Conservation (phyloP, 192 early-diverging fungal species). For the Coemansia erecta region DNA sequence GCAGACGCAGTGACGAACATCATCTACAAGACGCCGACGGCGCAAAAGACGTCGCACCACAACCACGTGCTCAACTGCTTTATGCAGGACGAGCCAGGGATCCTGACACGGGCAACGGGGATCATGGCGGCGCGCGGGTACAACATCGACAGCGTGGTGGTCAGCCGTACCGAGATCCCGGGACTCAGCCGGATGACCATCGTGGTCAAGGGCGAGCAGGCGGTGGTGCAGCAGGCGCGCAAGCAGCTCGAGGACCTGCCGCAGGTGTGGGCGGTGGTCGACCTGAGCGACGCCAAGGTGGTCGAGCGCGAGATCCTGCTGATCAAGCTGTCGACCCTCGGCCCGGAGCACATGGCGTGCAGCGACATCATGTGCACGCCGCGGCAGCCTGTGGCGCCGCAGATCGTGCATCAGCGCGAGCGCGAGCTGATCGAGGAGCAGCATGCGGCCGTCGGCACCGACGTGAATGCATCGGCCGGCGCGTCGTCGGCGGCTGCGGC, state of each 20-base stretch:
- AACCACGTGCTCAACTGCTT: constrained; percentile 89
- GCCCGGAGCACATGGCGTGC: constrained; percentile 55
- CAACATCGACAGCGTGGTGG: constrained; percentile 97
- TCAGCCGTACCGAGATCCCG: constrained; percentile 91
- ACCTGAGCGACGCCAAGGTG: constrained; percentile 83
- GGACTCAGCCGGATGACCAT: constrained; percentile 95
- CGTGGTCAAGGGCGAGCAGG: constrained; percentile 81
- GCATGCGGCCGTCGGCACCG: constrained; percentile 15
- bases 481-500: too few species aligned
- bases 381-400: constrained; percentile 34
- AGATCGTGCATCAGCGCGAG: constrained; percentile 30
- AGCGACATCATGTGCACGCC: constrained; percentile 44
- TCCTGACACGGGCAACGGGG: constrained; percentile 73
- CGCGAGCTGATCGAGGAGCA: constrained; percentile 26
- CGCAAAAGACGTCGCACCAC: constrained; percentile 46
- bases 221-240: constrained; percentile 84
- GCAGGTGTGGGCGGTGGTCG: constrained; percentile 95
- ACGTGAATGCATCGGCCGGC: constrained; percentile 3
- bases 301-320: constrained; percentile 93
- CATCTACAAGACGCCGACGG: constrained; percentile 52
- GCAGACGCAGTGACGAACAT: constrained; percentile 48
- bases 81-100: constrained; percentile 85
- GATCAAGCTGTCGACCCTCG: constrained; percentile 88
- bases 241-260: constrained; percentile 92
- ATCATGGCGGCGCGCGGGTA: constrained; percentile 91